phyloP scores from a whole-genome alignment of 768 basidiomycete species.

The Boletus reticuloceps region DNA sequence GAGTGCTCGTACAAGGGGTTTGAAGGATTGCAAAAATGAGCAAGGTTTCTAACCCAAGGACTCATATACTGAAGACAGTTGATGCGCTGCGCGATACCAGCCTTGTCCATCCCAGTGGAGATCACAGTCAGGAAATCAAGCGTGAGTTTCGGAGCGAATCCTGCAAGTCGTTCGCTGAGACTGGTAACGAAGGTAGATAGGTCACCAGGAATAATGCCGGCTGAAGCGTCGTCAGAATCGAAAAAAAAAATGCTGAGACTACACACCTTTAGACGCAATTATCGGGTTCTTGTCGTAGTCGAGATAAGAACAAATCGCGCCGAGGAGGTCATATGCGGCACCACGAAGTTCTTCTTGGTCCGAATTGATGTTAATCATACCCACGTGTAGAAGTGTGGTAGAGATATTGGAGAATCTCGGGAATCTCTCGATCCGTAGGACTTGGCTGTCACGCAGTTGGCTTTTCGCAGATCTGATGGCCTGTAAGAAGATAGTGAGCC shows the following conservation, averaged over 20 bases:
- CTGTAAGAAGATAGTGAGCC: conserved; percentile 35
- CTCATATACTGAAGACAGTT: conserved; percentile 78
- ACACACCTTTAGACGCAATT: conserved; percentile 63
- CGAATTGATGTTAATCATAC: conserved; percentile 73
- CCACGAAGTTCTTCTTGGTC: conserved; percentile 74
- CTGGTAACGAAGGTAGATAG: conserved; percentile 57
- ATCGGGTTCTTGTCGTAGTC: conserved; percentile 73
- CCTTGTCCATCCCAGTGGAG: conserved; percentile 56
- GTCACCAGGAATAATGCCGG: conserved; percentile 69
- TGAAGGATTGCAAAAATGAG: conserved; percentile 66
- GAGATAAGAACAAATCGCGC: conserved; percentile 73
- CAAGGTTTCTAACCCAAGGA: conserved; percentile 86
- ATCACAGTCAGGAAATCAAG: conserved; percentile 91
- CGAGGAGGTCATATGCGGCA: conserved; percentile 77
- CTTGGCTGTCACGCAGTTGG: conserved; percentile 54
- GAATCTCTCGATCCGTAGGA: conserved; percentile 57
- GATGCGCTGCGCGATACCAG: conserved; percentile 52
- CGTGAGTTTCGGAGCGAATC: conserved; percentile 77
- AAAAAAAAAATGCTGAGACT: background rate
- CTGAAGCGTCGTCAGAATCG: conserved; percentile 34
- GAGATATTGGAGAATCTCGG: conserved; percentile 82
- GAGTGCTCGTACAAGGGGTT: conserved; percentile 67
- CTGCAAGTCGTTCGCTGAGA: conserved; percentile 70
- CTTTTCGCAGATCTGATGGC: conserved; percentile 75
- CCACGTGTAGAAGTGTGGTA: conserved; percentile 82